These are phyloP conservation scores for Hypoxylon cercidicola DNA, from an alignment of 495 filamentous ascomycete genomes.

Conservation along the genomic window DNA sequence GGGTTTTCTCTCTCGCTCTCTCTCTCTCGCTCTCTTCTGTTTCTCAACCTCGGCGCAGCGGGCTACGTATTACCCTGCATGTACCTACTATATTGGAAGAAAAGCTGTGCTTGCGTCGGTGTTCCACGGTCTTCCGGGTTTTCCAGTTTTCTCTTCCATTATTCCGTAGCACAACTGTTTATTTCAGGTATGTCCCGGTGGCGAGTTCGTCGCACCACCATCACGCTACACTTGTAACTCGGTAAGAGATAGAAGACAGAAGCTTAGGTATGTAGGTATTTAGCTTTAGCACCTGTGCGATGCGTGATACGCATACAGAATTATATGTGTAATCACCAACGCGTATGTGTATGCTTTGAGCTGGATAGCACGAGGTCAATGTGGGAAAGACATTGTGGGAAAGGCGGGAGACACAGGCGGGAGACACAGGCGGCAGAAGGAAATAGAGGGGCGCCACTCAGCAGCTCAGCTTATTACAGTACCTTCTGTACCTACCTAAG, in stretches of 20 bases:
- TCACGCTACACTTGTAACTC: conserved; percentile 31
- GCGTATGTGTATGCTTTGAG: background rate
- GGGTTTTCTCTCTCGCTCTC: conserved; percentile 10
- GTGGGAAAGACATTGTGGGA: too few relatives aligned
- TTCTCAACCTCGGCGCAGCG: conserved; percentile 17
- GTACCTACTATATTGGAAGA: conserved; percentile 34
- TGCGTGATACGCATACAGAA: background rate
- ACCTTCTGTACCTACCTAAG: too few relatives aligned
- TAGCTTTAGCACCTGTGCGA: conserved; percentile 19
- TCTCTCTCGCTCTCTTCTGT: background rate
- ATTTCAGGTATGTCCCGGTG: conserved; percentile 24
- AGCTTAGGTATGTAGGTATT: conserved; percentile 18
- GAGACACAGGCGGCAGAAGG: background rate
- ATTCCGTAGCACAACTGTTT: conserved; percentile 29
- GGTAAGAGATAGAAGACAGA: conserved; percentile 16
- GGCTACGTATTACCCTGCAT: conserved; percentile 34
- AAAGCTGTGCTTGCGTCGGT: conserved; percentile 18
- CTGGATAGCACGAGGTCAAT: conserved; percentile 5
- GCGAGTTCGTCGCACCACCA: conserved; percentile 41
- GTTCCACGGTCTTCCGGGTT: conserved; percentile 27
- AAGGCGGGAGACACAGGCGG: too few relatives aligned
- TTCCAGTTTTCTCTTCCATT: conserved; percentile 27
- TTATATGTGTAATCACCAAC: conserved; percentile 5
- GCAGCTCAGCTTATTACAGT: too few relatives aligned
- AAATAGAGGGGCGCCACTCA: background rate